These are phyloP conservation scores for Penicillium verhagenii DNA, from an alignment of 495 filamentous ascomycete species.

Conservation along the genomic window DNA sequence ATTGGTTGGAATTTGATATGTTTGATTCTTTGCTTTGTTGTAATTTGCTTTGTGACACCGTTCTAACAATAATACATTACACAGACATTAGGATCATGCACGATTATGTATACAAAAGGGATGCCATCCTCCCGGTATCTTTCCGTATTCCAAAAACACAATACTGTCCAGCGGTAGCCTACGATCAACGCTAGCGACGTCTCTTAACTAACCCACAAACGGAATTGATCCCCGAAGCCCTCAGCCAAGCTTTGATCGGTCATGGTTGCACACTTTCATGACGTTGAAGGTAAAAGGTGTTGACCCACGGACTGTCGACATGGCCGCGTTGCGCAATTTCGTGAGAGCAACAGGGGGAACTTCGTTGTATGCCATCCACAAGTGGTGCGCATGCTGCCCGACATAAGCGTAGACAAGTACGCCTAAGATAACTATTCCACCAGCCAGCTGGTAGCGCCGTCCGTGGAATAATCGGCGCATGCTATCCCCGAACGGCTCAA, in stretches of 20 bases:
- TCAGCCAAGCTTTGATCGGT: background rate
- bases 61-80: background rate
- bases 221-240: background rate
- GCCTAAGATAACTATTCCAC: background rate
- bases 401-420: background rate
- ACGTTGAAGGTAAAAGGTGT: background rate
- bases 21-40: background rate
- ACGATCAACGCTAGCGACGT: background rate
- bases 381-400: background rate
- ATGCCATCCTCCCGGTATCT: background rate
- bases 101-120: background rate
- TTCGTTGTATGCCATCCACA: background rate
- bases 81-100: background rate
- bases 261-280: background rate
- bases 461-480: background rate
- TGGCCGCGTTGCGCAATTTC: background rate
- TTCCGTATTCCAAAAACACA: background rate
- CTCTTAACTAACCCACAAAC: background rate
- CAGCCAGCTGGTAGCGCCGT: background rate
- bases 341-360: background rate
- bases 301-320: background rate
- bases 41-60: background rate
- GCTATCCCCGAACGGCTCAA: background rate
- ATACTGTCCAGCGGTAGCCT: background rate
- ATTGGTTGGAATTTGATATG: slow-evolving; percentile 14